phyloP scores from a whole-genome alignment of 2,329 filamentous ascomycete genomes.

The Drechslera avenae region DNA sequence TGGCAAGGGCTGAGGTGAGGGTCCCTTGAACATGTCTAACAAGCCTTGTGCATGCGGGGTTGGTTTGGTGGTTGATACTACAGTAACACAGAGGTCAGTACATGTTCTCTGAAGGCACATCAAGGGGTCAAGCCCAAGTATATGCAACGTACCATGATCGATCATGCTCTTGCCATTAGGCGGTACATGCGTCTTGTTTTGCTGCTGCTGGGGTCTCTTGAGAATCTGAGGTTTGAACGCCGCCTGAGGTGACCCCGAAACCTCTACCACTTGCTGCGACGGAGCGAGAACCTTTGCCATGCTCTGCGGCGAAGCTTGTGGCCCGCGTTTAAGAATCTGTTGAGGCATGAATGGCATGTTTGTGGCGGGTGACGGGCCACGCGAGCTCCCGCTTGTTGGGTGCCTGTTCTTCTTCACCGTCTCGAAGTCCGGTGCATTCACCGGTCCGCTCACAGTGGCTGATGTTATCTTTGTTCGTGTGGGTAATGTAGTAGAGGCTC shows the following conservation, averaged over 20 bases:
- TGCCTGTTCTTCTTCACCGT: conserved; percentile 44
- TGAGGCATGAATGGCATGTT: conserved; percentile 36
- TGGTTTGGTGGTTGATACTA: conserved; percentile 10
- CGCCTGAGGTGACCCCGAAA: conserved; percentile 19
- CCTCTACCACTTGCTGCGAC: conserved; percentile 4
- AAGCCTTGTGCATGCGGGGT: conserved; percentile 28
- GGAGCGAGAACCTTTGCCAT: conserved; percentile 9
- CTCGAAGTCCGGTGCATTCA: conserved; percentile 51
- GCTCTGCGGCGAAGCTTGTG: conserved; percentile 13
- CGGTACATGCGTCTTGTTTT: conserved; percentile 8
- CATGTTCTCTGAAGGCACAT: background rate
- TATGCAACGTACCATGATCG: conserved; percentile 1
- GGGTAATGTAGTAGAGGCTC: conserved; percentile 23
- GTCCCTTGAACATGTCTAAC: conserved; percentile 27
- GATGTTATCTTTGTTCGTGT: conserved; percentile 40
- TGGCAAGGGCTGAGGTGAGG: conserved; percentile 20
- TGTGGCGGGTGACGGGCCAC: conserved; percentile 36
- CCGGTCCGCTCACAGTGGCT: conserved; percentile 50
- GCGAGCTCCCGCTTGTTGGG: conserved; percentile 28
- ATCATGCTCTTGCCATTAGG: background rate
- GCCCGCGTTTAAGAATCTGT: conserved; percentile 32
- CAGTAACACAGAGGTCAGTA: background rate
- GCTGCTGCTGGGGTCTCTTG: conserved; percentile 41
- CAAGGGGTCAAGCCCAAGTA: too few species aligned
- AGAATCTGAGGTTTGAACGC: conserved; percentile 46